Evolutionary conservation across 768 basidiomycete species (phyloP), one percentile per base, ranked within the genome.

Genomic region (Pluteus cervinus): DNA sequence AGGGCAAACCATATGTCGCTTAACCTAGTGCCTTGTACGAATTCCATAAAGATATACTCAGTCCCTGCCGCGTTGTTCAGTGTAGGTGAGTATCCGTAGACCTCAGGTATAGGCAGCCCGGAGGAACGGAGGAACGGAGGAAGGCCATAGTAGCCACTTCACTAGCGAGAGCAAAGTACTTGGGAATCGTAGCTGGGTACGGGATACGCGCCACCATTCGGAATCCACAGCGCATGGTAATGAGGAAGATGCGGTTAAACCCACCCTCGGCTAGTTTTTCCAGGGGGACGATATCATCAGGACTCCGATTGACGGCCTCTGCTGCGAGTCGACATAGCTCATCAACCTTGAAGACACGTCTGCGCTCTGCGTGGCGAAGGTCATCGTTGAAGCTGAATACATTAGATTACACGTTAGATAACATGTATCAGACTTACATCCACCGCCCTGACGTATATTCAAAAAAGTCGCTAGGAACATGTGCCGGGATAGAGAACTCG

Each of bases 11-110:
- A 73, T 20, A 71, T 35, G 31, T 75, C 61, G 55, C 52, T 62
- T 1, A 72, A 38, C 6, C 56, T 63, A 0, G 58, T 56, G 39
- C 74, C 72, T 48, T 43, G 8, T 0, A 71, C 41, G 35, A 61
- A 65, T 39, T 71, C 63, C 66, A 68, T 69, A 34, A 71, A 60
- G 25, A 73, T 68, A 43, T 66, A 70, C 53, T 67, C 62, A 3
- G 63, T 63, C 31, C 56, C 44, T 7, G 70, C 71, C 0, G 48
- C 59, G 40, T 65, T 68, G 47, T 65, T 52, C 50, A 61, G 38
- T 34, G 39, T 21, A 52, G 61, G 54, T n/a, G 64, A 65, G 62
- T 69, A 71, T 16, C 50, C 62, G 38, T 66, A 66, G 8, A 70
- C 57, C 43, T 61, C 26, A 8, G 69, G 69, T 24, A 66, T 40